These are phyloP conservation scores for Debaryomyces robertsiae DNA, from an alignment of 1,139 yeast species.

Conservation along the genomic window DNA sequence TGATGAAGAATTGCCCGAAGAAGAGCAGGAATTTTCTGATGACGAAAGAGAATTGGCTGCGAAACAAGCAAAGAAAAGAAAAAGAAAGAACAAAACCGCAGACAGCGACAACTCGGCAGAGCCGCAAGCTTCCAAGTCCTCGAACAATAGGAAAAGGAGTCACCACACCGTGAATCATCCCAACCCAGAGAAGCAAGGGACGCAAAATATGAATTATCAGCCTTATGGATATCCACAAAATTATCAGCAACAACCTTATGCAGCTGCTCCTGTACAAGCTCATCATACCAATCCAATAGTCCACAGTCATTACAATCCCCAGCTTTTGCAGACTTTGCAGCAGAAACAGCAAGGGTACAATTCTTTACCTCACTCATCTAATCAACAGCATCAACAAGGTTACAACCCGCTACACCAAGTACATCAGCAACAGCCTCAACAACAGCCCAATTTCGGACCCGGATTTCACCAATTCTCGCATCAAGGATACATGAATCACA, in stretches of 20 bases:
- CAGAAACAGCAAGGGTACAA: conserved; percentile 8
- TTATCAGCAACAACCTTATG: conserved; percentile 13
- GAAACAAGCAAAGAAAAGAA: conserved; percentile 61
- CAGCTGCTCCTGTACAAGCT: conserved; percentile 10
- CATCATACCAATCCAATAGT: conserved; percentile 9
- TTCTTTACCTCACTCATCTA: conserved; percentile 7
- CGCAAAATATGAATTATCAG: conserved; percentile 17
- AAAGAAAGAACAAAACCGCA: conserved; percentile 43
- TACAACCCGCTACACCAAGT: conserved; percentile 1
- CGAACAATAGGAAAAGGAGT: conserved; percentile 10
- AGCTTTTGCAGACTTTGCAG: conserved; percentile 14
- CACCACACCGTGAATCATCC: conserved; percentile 3
- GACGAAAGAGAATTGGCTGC: conserved; percentile 77
- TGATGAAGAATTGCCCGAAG: conserved; percentile 91
- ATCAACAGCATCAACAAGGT: conserved; percentile 7
- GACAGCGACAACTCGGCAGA: conserved; percentile 14
- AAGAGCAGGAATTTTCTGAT: conserved; percentile 93
- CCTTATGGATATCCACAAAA: conserved; percentile 28
- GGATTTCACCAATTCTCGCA: conserved; percentile 19
- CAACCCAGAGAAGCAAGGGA: not conserved
- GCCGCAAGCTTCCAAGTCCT: conserved; percentile 13
- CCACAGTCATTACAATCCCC: conserved; percentile 11
- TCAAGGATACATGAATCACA: conserved; percentile 17
- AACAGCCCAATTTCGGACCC: conserved; percentile 7
- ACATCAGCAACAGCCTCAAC: conserved; percentile 12